Percentiles rank a stretch among this genome's conserved stretches.
These are phyloP conservation scores for Penicillium chermesinum DNA, from an alignment of 495 filamentous ascomycete genomes.

Conservation along the genomic window DNA sequence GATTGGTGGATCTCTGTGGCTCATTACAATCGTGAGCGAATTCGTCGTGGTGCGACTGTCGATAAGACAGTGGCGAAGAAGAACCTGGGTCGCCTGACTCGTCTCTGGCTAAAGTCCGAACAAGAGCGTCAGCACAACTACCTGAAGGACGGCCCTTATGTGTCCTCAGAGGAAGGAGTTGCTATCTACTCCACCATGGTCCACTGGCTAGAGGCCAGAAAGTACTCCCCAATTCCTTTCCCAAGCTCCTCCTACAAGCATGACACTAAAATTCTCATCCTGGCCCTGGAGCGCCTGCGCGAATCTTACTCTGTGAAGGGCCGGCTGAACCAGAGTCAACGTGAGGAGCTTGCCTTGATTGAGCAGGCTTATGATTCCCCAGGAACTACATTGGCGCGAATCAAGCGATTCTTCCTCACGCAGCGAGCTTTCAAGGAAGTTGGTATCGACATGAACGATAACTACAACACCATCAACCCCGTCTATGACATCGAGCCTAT, in stretches of 20 bases:
- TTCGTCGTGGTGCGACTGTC: conserved; percentile 90
- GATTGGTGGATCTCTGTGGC: conserved; percentile 99
- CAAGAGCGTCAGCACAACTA: conserved; percentile 99
- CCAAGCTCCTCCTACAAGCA: conserved; percentile 99
- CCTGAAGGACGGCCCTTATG: conserved; percentile 98
- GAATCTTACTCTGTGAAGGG: conserved; percentile 99
- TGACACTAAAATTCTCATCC: conserved; percentile 97
- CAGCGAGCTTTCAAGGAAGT: conserved; percentile 99
- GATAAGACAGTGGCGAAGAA: conserved; percentile 99
- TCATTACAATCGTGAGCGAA: conserved; percentile 97
- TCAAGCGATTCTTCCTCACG: conserved; percentile 96
- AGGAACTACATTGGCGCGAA: conserved; percentile 89
- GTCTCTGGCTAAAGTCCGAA: conserved; percentile 97
- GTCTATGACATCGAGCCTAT: conserved; percentile 99
- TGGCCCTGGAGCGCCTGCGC: conserved; percentile 87
- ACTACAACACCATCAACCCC: conserved; percentile 97
- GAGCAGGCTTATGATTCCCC: conserved; percentile 99
- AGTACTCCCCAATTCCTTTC: conserved; percentile 98
- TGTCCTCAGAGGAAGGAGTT: conserved; percentile 96
- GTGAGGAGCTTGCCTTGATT: conserved; percentile 94
- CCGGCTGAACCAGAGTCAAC: conserved; percentile 92
- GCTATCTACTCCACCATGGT: conserved; percentile 99
- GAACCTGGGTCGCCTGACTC: conserved; percentile 91
- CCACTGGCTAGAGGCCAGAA: conserved; percentile 97
- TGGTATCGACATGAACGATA: conserved; percentile 99